Evolutionary conservation across 2,329 filamentous ascomycete genomes (phyloP).

Genomic region (Colletotrichum agaves): DNA sequence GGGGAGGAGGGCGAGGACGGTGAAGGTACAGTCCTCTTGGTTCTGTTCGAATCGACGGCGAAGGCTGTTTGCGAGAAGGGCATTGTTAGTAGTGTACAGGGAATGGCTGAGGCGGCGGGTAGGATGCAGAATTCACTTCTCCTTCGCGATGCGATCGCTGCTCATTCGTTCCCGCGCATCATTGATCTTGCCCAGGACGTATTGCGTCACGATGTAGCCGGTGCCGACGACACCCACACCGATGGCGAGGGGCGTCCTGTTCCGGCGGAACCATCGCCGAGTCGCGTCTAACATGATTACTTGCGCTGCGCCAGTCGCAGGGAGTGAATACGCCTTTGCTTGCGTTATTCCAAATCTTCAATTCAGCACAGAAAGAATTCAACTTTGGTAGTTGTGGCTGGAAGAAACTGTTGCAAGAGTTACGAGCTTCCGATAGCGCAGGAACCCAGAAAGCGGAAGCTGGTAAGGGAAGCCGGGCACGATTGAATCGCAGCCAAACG

Average conservation of each 20-base stretch:
- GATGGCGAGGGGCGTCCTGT: slow-evolving; percentile 89
- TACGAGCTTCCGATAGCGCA: neutral
- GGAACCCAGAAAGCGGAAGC: neutral
- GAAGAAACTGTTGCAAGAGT: neutral
- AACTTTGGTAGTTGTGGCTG: neutral
- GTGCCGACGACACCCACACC: slow-evolving; percentile 88
- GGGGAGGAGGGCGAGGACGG: slow-evolving; percentile 92
- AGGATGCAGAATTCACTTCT: slow-evolving; percentile 75
- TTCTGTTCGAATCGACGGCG: slow-evolving; percentile 98
- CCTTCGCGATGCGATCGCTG: slow-evolving; percentile 93
- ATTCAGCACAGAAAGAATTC: neutral
- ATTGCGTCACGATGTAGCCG: slow-evolving; percentile 92
- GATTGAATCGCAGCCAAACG: neutral
- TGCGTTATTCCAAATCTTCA: neutral
- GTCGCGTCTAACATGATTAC: slow-evolving; percentile 72
- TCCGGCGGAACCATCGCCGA: slow-evolving; percentile 91
- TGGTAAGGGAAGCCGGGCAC: neutral
- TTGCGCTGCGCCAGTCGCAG: slow-evolving; percentile 21
- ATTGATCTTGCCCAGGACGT: slow-evolving; percentile 89
- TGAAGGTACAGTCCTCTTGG: slow-evolving; percentile 98
- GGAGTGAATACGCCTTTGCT: neutral
- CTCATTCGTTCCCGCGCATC: slow-evolving; percentile 97
- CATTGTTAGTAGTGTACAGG: slow-evolving; percentile 9
- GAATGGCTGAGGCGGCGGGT: neutral
- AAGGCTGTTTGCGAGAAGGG: slow-evolving; percentile 66